A percentile compares a stretch with the other conserved stretches of the same genome.
phyloP scores from a whole-genome alignment of 2,329 filamentous ascomycete genomes.

The Fusarium coffeatum region DNA sequence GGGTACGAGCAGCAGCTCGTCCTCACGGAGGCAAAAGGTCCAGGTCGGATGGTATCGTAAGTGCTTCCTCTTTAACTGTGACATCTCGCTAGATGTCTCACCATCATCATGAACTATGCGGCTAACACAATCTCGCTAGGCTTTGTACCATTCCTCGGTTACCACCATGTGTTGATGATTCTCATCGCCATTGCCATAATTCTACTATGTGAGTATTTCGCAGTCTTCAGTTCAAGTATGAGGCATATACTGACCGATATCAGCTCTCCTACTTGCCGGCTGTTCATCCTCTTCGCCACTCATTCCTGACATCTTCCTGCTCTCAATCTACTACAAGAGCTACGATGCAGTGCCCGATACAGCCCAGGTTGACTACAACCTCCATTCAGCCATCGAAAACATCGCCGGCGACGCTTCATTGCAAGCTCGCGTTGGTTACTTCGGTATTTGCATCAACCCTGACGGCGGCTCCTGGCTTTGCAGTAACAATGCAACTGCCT shows the following conservation, averaged over 20 bases:
- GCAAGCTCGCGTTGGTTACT: constrained; percentile 95
- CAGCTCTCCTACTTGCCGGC: constrained; percentile 90
- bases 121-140: constrained; percentile 56
- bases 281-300: constrained; percentile 96
- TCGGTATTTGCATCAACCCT: constrained; percentile 95
- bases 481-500: constrained; percentile 94
- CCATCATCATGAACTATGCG: background rate
- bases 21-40: constrained; percentile 52
- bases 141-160: constrained; percentile 76
- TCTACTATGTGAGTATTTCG: constrained; percentile 81
- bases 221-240: background rate
- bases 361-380: constrained; percentile 89
- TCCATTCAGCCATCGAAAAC: constrained; percentile 85
- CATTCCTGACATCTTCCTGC: constrained; percentile 95
- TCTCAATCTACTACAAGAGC: constrained; percentile 94
- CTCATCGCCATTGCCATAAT: constrained; percentile 94
- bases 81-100: constrained; percentile 31
- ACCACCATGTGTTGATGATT: constrained; percentile 95
- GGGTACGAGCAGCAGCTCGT: constrained; percentile 43
- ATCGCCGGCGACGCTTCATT: constrained; percentile 87
- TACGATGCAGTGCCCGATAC: constrained; percentile 86
- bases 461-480: constrained; percentile 93
- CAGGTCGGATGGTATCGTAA: constrained; percentile 63
- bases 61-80: constrained; percentile 41
- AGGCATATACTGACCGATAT: constrained; percentile 10